Base-by-base conservation (phyloP, 768 basidiomycete genomes). In the Amanita muscaria region DNA sequence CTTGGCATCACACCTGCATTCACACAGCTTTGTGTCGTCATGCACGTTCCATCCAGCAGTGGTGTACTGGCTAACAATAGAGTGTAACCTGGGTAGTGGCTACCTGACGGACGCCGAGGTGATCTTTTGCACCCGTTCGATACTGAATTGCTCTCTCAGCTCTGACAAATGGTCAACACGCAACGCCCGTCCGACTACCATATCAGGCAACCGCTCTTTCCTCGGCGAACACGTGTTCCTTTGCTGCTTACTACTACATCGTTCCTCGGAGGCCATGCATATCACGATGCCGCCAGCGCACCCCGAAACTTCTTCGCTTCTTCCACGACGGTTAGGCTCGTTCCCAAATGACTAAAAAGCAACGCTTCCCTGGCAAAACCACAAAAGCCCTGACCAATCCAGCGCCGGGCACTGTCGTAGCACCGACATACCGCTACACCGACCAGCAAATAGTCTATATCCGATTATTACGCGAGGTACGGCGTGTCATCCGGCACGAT, bases 361-460 rank as follows among this genome's bases (percentile, higher is more conserved):
- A 12, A 27, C 27, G 15, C 6, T 16, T 6, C 7, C 11, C 12
- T 2, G 30, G 16, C 10, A 41, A 24, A 27, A 4, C 40, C 7
- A 24, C 4, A 8, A 35, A 37, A n/a, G 7, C 42, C 32, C 64
- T 83, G 52, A 79, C 74, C 3, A 54, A 56, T 1, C 87, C 87
- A 1, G 71, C 69, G 3, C 60, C 65, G 1, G 79, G 66, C 2
- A 79, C 73, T 0, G 59, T 68, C 14, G 58, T 85, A 18, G 69
- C 56, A 19, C 85, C 82, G 4, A 57, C 74, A 14, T 63, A 77
- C 52, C 61, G 67, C 3, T 88, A 90, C 59, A 70, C 80, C 5
- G 72, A 76, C 4, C 76, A 74, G 46, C 86, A 91, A 58, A 53
- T 64, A 12, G 61, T 64, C 2, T 70, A 79, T 62, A 76, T 88